Percentiles rank a stretch among this genome's conserved stretches.
These are phyloP conservation scores for Pseudozyma hubeiensis DNA, from an alignment of 1,284 basidiomycete genomes.

Conservation along the genomic window DNA sequence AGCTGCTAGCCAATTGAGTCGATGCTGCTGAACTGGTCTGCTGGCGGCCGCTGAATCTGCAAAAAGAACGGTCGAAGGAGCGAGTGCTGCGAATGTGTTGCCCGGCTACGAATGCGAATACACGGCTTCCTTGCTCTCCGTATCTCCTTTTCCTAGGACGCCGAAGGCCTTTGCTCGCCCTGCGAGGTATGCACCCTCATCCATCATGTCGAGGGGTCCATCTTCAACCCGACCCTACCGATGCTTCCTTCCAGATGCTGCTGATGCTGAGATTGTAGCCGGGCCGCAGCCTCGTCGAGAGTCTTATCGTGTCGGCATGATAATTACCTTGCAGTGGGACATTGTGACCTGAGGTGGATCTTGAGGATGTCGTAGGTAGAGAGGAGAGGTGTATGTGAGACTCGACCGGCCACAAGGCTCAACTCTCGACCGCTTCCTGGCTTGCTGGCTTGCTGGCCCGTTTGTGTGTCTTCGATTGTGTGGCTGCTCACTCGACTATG, in stretches of 20 bases:
- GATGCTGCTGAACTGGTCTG: conserved; percentile 8
- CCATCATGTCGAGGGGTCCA: background rate
- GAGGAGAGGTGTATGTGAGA: conserved; percentile 23
- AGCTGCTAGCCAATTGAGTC: conserved; percentile 2
- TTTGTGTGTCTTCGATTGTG: background rate
- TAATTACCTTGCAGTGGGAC: conserved; percentile 61
- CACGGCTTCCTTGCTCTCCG: conserved; percentile 15
- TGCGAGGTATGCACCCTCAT: background rate
- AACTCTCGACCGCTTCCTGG: conserved; percentile 6
- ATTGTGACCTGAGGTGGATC: conserved; percentile 51
- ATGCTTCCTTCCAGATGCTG: conserved; percentile 8
- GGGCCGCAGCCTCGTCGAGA: conserved; percentile 16
- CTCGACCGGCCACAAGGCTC: conserved; percentile 9
- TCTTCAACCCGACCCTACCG: background rate
- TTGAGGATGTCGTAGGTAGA: conserved; percentile 52
- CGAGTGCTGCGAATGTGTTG: conserved; percentile 28
- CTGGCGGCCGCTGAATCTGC: conserved; percentile 4
- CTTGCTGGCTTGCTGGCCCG: background rate
- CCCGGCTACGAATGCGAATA: conserved; percentile 42
- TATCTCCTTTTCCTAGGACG: background rate
- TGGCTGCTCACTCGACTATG: background rate
- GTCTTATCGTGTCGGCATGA: conserved; percentile 24
- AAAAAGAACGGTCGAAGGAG: conserved; percentile 20
- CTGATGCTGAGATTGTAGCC: conserved; percentile 23
- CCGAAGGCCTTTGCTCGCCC: background rate